phyloP scores from a whole-genome alignment of 2,329 filamentous ascomycete species.

The Alternaria incomplexa region DNA sequence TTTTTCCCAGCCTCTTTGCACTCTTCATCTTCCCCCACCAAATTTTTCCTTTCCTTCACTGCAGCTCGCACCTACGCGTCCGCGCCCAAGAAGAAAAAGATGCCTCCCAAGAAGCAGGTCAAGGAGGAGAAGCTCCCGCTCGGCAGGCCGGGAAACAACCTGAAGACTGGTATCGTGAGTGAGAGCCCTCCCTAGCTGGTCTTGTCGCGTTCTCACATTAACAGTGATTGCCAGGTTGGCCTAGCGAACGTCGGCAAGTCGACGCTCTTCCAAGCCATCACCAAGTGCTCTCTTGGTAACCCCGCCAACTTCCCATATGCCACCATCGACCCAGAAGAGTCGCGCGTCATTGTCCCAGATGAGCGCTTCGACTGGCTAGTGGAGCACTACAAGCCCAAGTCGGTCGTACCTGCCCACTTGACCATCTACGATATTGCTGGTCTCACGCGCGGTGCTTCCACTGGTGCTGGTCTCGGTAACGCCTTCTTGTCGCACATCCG shows the following conservation, averaged over 20 bases:
- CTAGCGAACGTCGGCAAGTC: conserved; percentile 99
- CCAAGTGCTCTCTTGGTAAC: conserved; percentile 95
- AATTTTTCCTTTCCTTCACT: conserved; percentile 44
- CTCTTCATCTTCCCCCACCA: conserved; percentile 33
- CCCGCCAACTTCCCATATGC: conserved; percentile 99
- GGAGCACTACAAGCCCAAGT: conserved; percentile 98
- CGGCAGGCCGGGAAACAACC: conserved; percentile 93
- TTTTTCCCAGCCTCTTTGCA: conserved; percentile 45
- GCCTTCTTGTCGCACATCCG: conserved; percentile 98
- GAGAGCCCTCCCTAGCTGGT: conserved; percentile 54
- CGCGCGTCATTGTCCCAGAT: conserved; percentile 95
- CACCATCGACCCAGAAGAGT: conserved; percentile 98
- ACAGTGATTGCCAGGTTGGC: conserved; percentile 74
- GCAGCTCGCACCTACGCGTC: conserved; percentile 64
- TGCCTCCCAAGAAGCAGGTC: conserved; percentile 93
- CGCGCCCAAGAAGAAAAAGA: conserved; percentile 69
- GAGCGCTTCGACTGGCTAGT: conserved; percentile 95
- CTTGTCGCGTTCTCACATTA: conserved; percentile 48
- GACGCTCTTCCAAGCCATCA: conserved; percentile 99
- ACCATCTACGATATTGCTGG: conserved; percentile 99
- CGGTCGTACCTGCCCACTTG: conserved; percentile 92
- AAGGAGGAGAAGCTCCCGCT: conserved; percentile 96
- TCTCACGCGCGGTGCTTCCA: conserved; percentile 93
- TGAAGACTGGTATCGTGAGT: conserved; percentile 99
- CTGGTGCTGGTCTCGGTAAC: conserved; percentile 96